phyloP scores from a whole-genome alignment of 2,329 filamentous ascomycete species.

The Dactylellina sp. region DNA sequence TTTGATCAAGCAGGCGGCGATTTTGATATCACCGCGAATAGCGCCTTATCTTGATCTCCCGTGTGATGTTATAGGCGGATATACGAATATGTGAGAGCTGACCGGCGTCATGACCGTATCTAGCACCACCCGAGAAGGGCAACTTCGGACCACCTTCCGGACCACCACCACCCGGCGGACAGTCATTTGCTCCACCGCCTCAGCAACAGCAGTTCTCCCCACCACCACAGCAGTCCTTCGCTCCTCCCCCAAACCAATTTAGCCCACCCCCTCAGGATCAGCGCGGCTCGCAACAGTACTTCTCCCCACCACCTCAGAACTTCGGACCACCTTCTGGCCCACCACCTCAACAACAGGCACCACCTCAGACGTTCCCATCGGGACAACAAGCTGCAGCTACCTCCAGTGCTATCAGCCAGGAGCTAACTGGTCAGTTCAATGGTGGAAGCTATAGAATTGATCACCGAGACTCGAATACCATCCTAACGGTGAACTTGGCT shows the following conservation, averaged over 20 bases:
- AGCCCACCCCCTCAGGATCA: slow-evolving; percentile 58
- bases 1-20: background rate
- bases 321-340: slow-evolving; percentile 47
- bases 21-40: background rate
- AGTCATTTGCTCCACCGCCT: slow-evolving; percentile 53
- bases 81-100: slow-evolving; percentile 1
- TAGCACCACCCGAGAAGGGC: slow-evolving; percentile 50
- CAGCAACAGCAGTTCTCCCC: slow-evolving; percentile 67
- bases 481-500: slow-evolving; percentile 88
- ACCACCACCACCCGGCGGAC: slow-evolving; percentile 58
- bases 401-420: slow-evolving; percentile 65
- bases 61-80: slow-evolving; percentile 8
- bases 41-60: background rate
- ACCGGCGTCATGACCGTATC: background rate
- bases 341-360: slow-evolving; percentile 60
- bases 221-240: slow-evolving; percentile 66
- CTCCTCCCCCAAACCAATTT: slow-evolving; percentile 56
- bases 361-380: slow-evolving; percentile 61
- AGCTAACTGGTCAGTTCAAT: slow-evolving; percentile 97
- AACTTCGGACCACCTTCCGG: slow-evolving; percentile 55
- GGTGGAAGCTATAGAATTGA: slow-evolving; percentile 93
- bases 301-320: slow-evolving; percentile 60
- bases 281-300: slow-evolving; percentile 59
- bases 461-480: slow-evolving; percentile 89
- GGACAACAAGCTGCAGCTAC: slow-evolving; percentile 61